Conservation (phyloP, 2,329 filamentous ascomycete genomes). For the Fusarium sp. region DNA sequence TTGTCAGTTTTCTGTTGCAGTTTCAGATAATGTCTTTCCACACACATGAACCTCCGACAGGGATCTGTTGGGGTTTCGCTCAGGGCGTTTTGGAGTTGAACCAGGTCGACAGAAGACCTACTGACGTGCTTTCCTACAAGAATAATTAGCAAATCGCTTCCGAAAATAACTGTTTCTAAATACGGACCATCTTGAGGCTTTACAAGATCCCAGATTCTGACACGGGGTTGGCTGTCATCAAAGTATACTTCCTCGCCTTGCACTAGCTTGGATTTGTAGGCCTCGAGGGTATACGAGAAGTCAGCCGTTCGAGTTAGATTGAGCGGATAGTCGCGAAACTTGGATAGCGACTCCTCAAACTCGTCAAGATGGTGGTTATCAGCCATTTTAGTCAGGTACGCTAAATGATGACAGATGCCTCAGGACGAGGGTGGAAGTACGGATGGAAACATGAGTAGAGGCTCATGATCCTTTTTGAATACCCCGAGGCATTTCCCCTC, state of each 20-base stretch:
- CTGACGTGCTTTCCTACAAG: not conserved
- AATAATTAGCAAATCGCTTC: not conserved
- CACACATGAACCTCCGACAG: slow-evolving; percentile 11
- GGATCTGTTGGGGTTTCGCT: not conserved
- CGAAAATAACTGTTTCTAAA: not conserved
- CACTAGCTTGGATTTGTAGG: not conserved
- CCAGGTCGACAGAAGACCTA: not conserved
- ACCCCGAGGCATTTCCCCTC: not conserved
- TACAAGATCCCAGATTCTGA: slow-evolving; percentile 3
- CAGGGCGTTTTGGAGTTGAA: not conserved
- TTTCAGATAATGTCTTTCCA: not conserved
- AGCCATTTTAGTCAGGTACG: not conserved
- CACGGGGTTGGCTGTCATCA: not conserved
- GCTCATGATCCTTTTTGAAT: not conserved
- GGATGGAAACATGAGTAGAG: not conserved
- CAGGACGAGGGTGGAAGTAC: not conserved
- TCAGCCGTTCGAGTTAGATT: slow-evolving; percentile 8
- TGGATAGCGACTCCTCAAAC: not conserved
- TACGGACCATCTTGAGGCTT: slow-evolving; percentile 1
- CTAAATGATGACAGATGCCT: not conserved
- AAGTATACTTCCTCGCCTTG: not conserved
- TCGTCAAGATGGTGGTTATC: not conserved
- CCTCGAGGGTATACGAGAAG: not conserved
- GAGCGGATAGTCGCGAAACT: not conserved
- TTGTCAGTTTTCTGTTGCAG: not conserved